These are phyloP conservation scores for Acer campestre DNA, from an alignment of 345 rosid genomes.

Conservation along the genomic window DNA sequence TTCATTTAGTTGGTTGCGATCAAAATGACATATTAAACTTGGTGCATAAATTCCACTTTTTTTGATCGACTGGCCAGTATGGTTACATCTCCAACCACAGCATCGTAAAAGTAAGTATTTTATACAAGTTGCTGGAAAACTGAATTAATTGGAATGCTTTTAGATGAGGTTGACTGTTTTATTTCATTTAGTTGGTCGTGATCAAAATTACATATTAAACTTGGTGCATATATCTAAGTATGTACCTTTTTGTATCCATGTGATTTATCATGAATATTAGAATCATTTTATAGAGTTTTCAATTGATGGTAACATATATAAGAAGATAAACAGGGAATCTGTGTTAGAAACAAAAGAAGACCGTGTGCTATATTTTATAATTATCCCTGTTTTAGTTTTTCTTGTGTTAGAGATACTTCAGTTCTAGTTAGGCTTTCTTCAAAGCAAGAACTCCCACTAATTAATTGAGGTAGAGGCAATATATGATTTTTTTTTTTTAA, in stretches of 20 bases:
- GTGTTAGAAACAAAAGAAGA: not conserved
- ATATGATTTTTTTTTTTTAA: no score
- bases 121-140: not conserved
- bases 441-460: not conserved
- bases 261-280: not conserved
- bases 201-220: not conserved
- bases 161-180: not conserved
- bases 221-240: not conserved
- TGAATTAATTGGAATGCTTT: not conserved
- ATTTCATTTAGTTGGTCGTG: not conserved
- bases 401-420: not conserved
- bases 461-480: not conserved
- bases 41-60: conserved; percentile 36
- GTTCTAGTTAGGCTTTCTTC: not conserved
- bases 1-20: not conserved
- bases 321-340: not conserved
- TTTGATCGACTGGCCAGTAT: conserved; percentile 41
- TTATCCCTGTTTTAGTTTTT: not conserved
- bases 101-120: conserved; percentile 26
- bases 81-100: conserved; percentile 53
- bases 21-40: not conserved
- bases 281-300: not conserved
- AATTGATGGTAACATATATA: not conserved
- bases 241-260: no score
- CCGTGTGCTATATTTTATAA: not conserved